These are phyloP conservation scores for Dictyostelium gargantuum DNA, from an alignment of 208 protist genomes.

Conservation along the genomic window DNA sequence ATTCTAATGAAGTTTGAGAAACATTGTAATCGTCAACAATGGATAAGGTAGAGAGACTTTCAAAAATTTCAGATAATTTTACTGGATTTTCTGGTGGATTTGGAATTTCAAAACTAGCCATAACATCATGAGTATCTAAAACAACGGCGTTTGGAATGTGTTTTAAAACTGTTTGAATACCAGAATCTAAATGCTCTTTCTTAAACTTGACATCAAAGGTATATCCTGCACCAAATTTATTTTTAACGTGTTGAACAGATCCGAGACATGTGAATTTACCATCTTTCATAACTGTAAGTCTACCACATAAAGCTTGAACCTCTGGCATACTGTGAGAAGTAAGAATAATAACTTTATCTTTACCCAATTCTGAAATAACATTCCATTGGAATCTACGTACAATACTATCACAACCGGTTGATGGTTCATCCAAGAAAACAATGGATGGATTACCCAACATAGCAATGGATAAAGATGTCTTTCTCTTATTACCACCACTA, in stretches of 20 bases:
- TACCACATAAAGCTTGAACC: constrained; percentile 88
- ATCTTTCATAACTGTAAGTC: constrained; percentile 90
- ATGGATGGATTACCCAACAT: constrained; percentile 57
- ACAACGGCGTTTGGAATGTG: background rate
- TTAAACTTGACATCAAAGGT: constrained; percentile 41
- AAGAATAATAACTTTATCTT: constrained; percentile 81
- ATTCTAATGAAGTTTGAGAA: constrained; percentile 42
- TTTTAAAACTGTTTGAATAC: background rate
- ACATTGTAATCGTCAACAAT: constrained; percentile 54
- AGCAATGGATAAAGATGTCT: constrained; percentile 65
- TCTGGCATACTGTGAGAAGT: constrained; percentile 94
- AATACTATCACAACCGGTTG: background rate
- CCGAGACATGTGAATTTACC: constrained; percentile 92
- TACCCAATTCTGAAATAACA: constrained; percentile 78
- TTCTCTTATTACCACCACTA: constrained; percentile 69
- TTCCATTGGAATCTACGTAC: constrained; percentile 79
- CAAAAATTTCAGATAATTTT: constrained; percentile 6
- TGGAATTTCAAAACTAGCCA: constrained; percentile 39
- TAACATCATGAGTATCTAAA: constrained; percentile 5
- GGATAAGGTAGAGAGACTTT: background rate
- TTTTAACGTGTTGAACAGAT: constrained; percentile 87
- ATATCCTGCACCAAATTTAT: constrained; percentile 73
- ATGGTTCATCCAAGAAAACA: constrained; percentile 56
- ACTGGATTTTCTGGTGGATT: background rate
- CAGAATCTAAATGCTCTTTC: constrained; percentile 5